Evolutionary conservation across 1,284 basidiomycete genomes (phyloP).

Genomic region (Phlebopus sp.): DNA sequence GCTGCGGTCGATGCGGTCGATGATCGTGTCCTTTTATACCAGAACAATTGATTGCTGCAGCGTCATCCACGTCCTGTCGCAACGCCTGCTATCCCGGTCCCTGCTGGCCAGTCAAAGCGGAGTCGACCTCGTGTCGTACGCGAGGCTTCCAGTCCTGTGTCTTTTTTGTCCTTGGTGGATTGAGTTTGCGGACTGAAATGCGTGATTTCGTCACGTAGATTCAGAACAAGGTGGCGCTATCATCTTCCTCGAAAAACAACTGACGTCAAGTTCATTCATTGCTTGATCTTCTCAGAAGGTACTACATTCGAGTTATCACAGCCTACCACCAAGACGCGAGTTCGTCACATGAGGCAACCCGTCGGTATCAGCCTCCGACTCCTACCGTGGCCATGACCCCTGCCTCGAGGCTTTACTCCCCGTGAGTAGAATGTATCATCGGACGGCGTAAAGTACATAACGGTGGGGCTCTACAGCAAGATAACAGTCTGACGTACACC

Average conservation of each 20-base stretch:
- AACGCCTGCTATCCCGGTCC: too few species aligned
- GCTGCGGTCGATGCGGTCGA: neutral
- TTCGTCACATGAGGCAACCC: too few species aligned
- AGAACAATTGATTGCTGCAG: neutral
- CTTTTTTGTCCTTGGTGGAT: conserved; percentile 3
- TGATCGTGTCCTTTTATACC: conserved; percentile 1
- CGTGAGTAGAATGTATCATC: too few species aligned
- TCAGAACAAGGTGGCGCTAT: conserved; percentile 1
- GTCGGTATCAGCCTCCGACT: too few species aligned
- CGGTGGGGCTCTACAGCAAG: neutral
- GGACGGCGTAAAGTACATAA: neutral
- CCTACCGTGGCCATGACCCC: too few species aligned
- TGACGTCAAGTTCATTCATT: too few species aligned
- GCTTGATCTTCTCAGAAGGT: too few species aligned
- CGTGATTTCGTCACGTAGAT: too few species aligned
- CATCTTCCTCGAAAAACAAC: too few species aligned
- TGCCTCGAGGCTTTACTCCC: too few species aligned
- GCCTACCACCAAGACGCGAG: too few species aligned
- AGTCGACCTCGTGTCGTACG: conserved; percentile 14
- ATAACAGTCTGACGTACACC: neutral
- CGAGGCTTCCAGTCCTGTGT: conserved; percentile 12
- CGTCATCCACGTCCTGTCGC: neutral
- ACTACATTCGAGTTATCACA: too few species aligned
- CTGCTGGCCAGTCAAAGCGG: neutral
- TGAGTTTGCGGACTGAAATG: neutral